Conservation (phyloP, 1,284 basidiomycete genomes). For the Volvariella volvacea region DNA sequence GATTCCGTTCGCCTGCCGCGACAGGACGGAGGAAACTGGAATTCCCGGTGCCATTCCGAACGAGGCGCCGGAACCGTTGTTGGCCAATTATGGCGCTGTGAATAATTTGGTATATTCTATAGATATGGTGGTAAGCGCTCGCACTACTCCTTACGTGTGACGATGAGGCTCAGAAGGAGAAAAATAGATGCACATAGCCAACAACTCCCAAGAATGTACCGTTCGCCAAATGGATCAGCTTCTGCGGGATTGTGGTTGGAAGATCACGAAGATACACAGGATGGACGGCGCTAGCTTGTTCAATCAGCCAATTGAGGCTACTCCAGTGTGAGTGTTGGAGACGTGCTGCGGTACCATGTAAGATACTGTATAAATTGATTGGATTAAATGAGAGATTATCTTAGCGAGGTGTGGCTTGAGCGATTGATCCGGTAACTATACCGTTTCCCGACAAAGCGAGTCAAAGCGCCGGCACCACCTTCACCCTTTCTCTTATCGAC, state of each 20-base stretch:
- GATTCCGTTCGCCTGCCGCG: conserved; percentile 22
- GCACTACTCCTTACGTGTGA: background rate
- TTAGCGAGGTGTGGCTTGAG: no score
- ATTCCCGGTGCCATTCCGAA: conserved; percentile 12
- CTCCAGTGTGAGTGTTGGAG: conserved; percentile 8
- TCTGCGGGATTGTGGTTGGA: conserved; percentile 19
- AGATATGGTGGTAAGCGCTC: conserved; percentile 18
- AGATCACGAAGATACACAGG: conserved; percentile 11
- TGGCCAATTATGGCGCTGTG: conserved; percentile 21
- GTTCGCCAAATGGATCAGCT: conserved; percentile 15
- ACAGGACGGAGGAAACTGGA: conserved; percentile 8
- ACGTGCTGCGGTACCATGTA: no score
- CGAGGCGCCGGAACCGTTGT: conserved; percentile 20
- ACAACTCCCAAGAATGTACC: conserved; percentile 22
- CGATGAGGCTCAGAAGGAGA: background rate
- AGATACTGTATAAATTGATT: no score
- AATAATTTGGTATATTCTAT: conserved; percentile 18
- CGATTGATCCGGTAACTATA: no score
- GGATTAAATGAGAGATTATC: no score
- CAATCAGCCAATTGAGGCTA: conserved; percentile 15
- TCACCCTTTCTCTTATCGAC: no score
- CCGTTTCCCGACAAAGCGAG: no score
- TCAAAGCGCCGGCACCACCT: no score
- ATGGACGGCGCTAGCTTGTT: conserved; percentile 10
- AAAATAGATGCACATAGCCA: conserved; percentile 19